Percentiles rank a stretch among this genome's conserved stretches.
These are phyloP conservation scores for Alternaria gaisen DNA, from an alignment of 2,329 filamentous ascomycete genomes.

Conservation along the genomic window DNA sequence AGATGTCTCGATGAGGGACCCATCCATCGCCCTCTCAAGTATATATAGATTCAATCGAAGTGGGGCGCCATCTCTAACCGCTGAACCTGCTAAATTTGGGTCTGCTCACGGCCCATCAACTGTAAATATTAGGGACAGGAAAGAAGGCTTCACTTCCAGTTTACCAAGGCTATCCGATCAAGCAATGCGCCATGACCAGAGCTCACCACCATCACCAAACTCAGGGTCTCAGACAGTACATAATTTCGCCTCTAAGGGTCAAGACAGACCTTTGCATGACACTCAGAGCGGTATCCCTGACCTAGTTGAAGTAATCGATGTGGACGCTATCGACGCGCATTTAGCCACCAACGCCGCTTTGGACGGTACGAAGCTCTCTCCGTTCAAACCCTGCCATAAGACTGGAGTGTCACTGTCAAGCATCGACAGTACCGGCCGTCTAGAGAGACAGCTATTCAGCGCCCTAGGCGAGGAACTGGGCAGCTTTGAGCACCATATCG, in stretches of 20 bases:
- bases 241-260: background rate
- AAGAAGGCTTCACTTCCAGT: slow-evolving; percentile 31
- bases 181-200: slow-evolving; percentile 28
- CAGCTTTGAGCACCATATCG: slow-evolving; percentile 29
- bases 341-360: slow-evolving; percentile 4
- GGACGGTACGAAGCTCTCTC: slow-evolving; percentile 19
- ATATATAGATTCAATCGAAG: slow-evolving; percentile 19
- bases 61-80: slow-evolving; percentile 4
- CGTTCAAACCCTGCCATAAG: slow-evolving; percentile 34
- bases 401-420: slow-evolving; percentile 31
- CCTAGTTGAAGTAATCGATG: slow-evolving; percentile 33
- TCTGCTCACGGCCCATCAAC: slow-evolving; percentile 28
- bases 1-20: slow-evolving; percentile 36
- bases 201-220: slow-evolving; percentile 3
- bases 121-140: slow-evolving; percentile 33
- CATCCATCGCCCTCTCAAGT: slow-evolving; percentile 27
- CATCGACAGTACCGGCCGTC: slow-evolving; percentile 38
- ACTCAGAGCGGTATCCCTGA: slow-evolving; percentile 1
- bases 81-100: slow-evolving; percentile 21
- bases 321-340: slow-evolving; percentile 30
- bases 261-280: slow-evolving; percentile 6
- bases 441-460: slow-evolving; percentile 42
- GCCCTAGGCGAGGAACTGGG: slow-evolving; percentile 44
- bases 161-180: slow-evolving; percentile 14
- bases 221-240: background rate